A percentile compares a stretch with the other conserved stretches of the same genome.
phyloP scores from a whole-genome alignment of 2,329 filamentous ascomycete species.

The Aspergillus sojae region DNA sequence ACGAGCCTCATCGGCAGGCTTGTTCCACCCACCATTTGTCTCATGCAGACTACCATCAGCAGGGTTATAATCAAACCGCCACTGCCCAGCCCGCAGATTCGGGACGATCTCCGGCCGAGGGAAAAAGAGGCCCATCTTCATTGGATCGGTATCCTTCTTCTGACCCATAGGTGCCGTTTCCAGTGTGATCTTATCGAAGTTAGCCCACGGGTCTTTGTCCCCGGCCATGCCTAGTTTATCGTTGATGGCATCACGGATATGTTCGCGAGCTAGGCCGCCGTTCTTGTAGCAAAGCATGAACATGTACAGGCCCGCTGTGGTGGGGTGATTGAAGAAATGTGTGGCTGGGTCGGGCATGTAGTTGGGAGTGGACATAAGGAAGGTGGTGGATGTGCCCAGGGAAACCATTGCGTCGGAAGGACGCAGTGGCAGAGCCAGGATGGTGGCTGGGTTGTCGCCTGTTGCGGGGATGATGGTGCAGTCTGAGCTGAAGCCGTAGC shows the following conservation, averaged over 20 bases:
- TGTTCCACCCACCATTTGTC: conserved; percentile 55
- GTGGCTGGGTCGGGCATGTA: conserved; percentile 89
- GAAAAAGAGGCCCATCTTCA: conserved; percentile 92
- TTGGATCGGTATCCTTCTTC: conserved; percentile 55
- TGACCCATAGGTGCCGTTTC: conserved; percentile 71
- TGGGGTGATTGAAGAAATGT: conserved; percentile 98
- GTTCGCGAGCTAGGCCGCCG: conserved; percentile 87
- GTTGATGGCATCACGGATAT: conserved; percentile 80
- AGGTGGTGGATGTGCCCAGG: conserved; percentile 92
- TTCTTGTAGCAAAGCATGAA: conserved; percentile 99
- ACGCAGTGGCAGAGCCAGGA: conserved; percentile 83
- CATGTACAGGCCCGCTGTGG: conserved; percentile 90
- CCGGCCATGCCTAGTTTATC: conserved; percentile 44
- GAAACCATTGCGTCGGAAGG: conserved; percentile 92
- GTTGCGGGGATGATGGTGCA: conserved; percentile 86
- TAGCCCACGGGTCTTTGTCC: conserved; percentile 66
- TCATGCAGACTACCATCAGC: conserved; percentile 56
- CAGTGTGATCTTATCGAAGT: conserved; percentile 75
- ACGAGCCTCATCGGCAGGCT: conserved; percentile 73
- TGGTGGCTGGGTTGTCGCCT: conserved; percentile 94
- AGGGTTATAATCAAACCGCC: conserved; percentile 71
- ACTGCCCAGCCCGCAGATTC: conserved; percentile 82
- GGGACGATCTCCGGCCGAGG: conserved; percentile 94
- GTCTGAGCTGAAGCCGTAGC: conserved; percentile 74
- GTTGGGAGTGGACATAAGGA: conserved; percentile 92